Conservation (phyloP, 257 asterid species). For the Solanum chiquidenum region DNA sequence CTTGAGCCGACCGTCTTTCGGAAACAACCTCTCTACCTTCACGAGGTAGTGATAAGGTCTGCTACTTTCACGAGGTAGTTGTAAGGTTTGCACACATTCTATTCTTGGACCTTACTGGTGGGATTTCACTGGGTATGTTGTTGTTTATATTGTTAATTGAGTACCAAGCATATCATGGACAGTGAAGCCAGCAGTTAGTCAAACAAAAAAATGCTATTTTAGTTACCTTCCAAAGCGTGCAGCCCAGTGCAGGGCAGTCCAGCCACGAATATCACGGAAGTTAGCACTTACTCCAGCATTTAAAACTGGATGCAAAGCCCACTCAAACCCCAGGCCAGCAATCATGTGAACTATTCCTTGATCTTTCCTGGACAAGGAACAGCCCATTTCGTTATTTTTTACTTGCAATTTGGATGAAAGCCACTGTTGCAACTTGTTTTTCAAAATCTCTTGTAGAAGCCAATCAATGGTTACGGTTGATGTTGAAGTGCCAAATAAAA, state of each 20-base stretch:
- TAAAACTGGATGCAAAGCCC: conserved; percentile 89
- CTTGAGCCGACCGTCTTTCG: neutral
- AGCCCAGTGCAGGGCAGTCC: conserved; percentile 99
- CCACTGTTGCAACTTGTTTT: conserved; percentile 74
- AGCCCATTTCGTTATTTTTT: conserved; percentile 16
- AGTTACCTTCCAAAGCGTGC: conserved; percentile 89
- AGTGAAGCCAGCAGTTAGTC: neutral
- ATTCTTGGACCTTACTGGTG: neutral
- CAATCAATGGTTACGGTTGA: conserved; percentile 52
- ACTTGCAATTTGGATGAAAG: conserved; percentile 42
- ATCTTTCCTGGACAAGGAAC: conserved; percentile 65
- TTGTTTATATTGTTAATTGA: neutral
- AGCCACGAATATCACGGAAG: conserved; percentile 81
- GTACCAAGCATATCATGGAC: neutral
- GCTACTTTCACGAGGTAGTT: neutral
- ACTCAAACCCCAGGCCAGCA: conserved; percentile 89
- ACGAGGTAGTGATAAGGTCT: neutral
- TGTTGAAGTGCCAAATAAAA: conserved; percentile 47
- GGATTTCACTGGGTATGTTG: neutral
- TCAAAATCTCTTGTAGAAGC: conserved; percentile 83
- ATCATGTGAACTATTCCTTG: conserved; percentile 88
- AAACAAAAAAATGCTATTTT: neutral
- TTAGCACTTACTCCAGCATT: conserved; percentile 65
- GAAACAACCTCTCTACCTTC: neutral
- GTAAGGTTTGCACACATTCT: neutral